phyloP scores from a whole-genome alignment of 345 rosid genomes.

The Kernera saxatilis region DNA sequence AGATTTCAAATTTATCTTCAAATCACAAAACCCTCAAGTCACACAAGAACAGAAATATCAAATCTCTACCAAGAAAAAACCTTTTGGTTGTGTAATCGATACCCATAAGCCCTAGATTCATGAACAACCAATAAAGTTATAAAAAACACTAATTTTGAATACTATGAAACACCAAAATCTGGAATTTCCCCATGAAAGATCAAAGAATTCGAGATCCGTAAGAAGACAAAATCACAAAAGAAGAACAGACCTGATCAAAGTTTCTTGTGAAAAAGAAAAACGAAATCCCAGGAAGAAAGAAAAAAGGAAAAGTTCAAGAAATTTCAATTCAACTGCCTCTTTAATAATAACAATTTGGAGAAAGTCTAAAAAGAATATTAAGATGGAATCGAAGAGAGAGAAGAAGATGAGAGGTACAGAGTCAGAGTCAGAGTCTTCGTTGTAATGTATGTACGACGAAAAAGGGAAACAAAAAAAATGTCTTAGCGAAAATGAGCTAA shows the following conservation, averaged over 20 bases:
- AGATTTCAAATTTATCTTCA: background rate
- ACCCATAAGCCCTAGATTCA: constrained; percentile 3
- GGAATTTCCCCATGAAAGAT: background rate
- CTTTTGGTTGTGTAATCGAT: background rate
- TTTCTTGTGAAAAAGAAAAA: constrained; percentile 1
- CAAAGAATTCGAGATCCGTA: constrained; percentile 9
- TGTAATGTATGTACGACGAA: constrained; percentile 1
- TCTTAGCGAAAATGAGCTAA: constrained; percentile 32
- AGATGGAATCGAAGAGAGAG: background rate
- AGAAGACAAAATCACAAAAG: background rate
- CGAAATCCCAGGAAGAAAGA: constrained; percentile 11
- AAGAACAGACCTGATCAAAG: constrained; percentile 13
- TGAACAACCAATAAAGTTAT: background rate
- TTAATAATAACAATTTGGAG: background rate
- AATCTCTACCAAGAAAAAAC: background rate
- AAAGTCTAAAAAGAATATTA: background rate
- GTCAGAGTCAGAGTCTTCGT: constrained; percentile 19
- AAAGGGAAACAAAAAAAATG: constrained; percentile 8
- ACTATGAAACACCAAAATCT: background rate
- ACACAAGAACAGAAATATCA: background rate
- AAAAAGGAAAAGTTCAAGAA: background rate
- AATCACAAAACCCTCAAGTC: constrained; percentile 21
- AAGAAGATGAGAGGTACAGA: constrained; percentile 26
- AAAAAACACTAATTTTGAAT: background rate
- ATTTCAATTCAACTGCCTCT: background rate